Base-by-base conservation (phyloP, 805 yeast genomes). In the Metschnikowia koreensis region DNA sequence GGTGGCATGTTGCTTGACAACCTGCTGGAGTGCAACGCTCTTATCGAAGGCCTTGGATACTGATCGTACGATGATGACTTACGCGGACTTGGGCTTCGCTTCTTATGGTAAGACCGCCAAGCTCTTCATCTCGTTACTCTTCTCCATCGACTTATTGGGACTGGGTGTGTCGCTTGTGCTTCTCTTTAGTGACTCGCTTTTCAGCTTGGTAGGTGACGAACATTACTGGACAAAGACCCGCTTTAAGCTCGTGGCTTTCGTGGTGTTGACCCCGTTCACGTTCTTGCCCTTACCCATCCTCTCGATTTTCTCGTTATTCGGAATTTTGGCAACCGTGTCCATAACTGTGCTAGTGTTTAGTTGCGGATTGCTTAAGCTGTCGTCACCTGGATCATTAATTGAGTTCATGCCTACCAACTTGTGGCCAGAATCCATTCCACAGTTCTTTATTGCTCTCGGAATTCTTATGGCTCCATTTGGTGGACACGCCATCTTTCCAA, bases 401-500 rank as follows among this genome's bases (percentile, higher is more conserved):
- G 62, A 72, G 16, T 82, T 85, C 11, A 84, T 85, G 79, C 77
- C 80, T 6, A 86, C 94, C 0, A 80, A 83, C 55, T 41, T 86
- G 53, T 83, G 82, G 77, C 97, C 97, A 2, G 61, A 66, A 6
- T 71, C 79, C 9, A 60, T 69, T 13, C 66, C 76, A 6, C 81
- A 80, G 54, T 73, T 82, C 33, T 75, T 87, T 44, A 72, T 86
- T 43, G 77, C 86, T 8, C 68, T 85, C 50, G 93, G 93, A 1
- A 75, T 87, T 29, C 76, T 83, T 52, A 79, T 87, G 77, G 90
- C 92, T 3, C 90, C 91, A 11, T 87, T 89, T 82, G 93, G 93
- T 51, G 94, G 94, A 2, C 93, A 87, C 64, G 89, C 90, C 1
- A 84, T 87, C 7, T 86, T 86, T 58, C 93, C 93, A 1, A 88